Evolutionary conservation across 768 basidiomycete genomes (phyloP), one percentile per base, ranked within the genome.

Genomic region (Filobasidium floriforme): DNA sequence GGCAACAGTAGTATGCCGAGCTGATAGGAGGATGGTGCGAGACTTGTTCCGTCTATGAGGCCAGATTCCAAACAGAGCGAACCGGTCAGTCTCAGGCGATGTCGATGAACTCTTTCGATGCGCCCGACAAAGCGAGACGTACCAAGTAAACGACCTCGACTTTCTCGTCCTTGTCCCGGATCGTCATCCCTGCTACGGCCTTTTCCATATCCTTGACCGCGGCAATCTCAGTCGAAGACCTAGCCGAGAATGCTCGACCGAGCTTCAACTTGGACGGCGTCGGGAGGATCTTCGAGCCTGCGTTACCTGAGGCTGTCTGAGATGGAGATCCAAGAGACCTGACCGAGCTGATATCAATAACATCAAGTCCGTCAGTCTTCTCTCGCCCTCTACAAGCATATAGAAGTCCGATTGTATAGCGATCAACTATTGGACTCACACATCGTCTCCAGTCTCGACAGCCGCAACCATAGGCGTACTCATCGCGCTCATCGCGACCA

Each of bases 11-110:
- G 69, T 86, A 87, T 74, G 86, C 94, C 0, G 89, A 86, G 0
- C 91, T 94, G 37, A 97, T 85, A 1, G 96, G 96, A 0, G 96
- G 96, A 73, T 99, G 96, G 79, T 99, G 96, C 1, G 90, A 96
- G 57, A 97, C 87, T 79, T 96, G 93, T 77, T 96, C 93, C 15
- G 92, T 94, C 80, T 81, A 68, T 22, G 41, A 28, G 1, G 18
- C n/a, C 37, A 49, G 26, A 57, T n/a, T 32, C 26, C n/a, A 11
- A 10, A 2, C 37, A 28, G 46, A 14, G 29, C 14, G 24, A 41
- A 60, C 32, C 32, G 32, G 9, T 37, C 32, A 37, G 32, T 37
- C 32, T 9, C 32, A 9, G 32, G 32, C 32, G 46, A 15, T 15
- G 10, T 22, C 41, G 43, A 37, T 37, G 4, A 37, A 4, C 9